Evolutionary conservation across 1,284 basidiomycete genomes (phyloP), one percentile per base, ranked within the genome.

Genomic region (Xerocomus tenax): DNA sequence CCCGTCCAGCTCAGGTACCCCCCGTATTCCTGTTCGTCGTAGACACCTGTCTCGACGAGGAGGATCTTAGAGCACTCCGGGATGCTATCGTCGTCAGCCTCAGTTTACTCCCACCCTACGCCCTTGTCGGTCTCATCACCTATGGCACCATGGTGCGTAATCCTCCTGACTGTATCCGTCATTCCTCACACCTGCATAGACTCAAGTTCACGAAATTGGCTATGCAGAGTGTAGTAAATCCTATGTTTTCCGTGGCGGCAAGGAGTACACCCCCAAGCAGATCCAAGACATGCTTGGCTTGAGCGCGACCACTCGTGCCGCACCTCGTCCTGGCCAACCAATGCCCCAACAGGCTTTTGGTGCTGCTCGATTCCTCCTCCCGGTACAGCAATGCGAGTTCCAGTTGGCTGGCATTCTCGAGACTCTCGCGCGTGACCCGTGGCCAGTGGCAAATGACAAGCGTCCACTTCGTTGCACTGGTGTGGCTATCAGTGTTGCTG

Each of bases 261-360:
- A 98, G 71, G 96, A 99, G 64, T 98, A 98, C 68, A 74, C 86
- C 50, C 85, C 92, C 51, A 98, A 98, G 74, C 91, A 94, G 61
- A 97, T 98, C 60, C 91, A 94, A 70, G 95, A 98, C 62, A 98
- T 99, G 95, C 87, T 98, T 45, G 92, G 91, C 36, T 79, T 98
- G 41, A 81, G 76, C 59, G 80, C 65, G 2, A 81, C 83, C 56
- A 80, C 81, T 57, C 84, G 86, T 41, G 84, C 85, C 25, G 83
- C 85, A 5, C 86, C 87, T 40, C 87, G 88, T 47, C 88, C 86
- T 15, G 90, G 90, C 3, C 90, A 93, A 60, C 86, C 89, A 3
- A 77, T 89, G 69, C 89, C 85, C n/a, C 84, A 85, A 28, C 84
- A 92, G 51, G 74, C 82, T 19, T 84, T 87, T 58, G 91, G 91